These are phyloP conservation scores for Eucalyptus tenuipes DNA, from an alignment of 345 rosid genomes.

Conservation along the genomic window DNA sequence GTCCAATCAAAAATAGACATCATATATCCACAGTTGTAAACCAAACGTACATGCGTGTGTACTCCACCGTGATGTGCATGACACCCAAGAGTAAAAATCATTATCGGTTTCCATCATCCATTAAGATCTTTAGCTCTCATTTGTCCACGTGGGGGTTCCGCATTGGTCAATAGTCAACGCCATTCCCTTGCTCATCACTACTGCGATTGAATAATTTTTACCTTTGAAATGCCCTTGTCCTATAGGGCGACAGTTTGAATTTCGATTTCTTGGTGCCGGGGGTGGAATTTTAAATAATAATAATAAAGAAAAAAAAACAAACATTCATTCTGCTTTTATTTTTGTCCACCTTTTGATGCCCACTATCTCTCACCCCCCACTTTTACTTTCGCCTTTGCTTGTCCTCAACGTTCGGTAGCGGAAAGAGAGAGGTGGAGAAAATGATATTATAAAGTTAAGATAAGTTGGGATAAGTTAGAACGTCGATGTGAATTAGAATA, in stretches of 20 bases:
- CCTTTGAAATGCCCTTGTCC: accelerated
- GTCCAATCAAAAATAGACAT: background rate
- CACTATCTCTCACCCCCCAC: background rate
- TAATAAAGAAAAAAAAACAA: background rate
- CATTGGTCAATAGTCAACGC: background rate
- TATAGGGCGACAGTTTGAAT: background rate
- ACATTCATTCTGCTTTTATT: background rate
- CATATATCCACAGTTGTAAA: background rate
- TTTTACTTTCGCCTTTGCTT: background rate
- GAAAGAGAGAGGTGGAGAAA: background rate
- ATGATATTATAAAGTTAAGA: background rate
- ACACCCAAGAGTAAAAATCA: background rate
- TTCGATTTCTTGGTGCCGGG: background rate
- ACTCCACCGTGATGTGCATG: background rate
- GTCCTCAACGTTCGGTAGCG: background rate
- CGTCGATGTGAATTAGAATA: background rate
- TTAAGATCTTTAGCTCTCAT: background rate
- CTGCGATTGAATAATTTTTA: too few species aligned
- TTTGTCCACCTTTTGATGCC: background rate
- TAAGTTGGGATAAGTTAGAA: background rate
- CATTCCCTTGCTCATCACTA: background rate
- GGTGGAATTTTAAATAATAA: background rate
- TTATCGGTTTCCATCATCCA: background rate
- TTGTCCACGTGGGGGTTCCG: background rate
- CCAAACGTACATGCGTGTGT: background rate